Evolutionary conservation across 2,329 filamentous ascomycete genomes (phyloP).

Genomic region (Alternaria novae-zelandiae): DNA sequence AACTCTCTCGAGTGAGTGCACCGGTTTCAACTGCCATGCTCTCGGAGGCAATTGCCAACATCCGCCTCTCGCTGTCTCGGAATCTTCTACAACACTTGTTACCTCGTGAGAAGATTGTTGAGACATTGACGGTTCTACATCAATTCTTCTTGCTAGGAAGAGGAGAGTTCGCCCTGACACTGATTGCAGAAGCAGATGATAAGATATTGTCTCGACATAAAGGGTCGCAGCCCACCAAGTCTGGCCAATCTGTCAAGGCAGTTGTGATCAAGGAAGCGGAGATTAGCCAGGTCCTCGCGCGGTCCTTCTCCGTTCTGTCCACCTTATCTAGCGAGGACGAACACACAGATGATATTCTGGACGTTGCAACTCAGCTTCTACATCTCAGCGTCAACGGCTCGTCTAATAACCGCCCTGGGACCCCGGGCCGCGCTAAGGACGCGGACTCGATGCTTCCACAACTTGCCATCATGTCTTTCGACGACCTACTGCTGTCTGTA

Average conservation of each 20-base stretch:
- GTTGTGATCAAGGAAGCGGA: constrained; percentile 86
- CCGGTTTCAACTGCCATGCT: constrained; percentile 77
- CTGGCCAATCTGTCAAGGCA: constrained; percentile 62
- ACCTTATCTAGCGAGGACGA: constrained; percentile 81
- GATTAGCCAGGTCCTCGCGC: constrained; percentile 74
- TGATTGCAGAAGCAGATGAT: constrained; percentile 85
- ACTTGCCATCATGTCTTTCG: constrained; percentile 65
- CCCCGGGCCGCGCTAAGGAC: constrained; percentile 48
- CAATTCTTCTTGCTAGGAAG: constrained; percentile 87
- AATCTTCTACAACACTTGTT: constrained; percentile 83
- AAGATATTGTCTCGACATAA: constrained; percentile 76
- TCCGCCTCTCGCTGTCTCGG: constrained; percentile 81
- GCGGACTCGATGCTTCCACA: constrained; percentile 41
- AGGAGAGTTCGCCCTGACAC: constrained; percentile 87
- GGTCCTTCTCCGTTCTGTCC: constrained; percentile 81
- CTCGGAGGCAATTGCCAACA: constrained; percentile 73
- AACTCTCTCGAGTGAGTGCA: constrained; percentile 71
- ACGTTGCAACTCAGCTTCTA: constrained; percentile 79
- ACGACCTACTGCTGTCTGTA: constrained; percentile 80
- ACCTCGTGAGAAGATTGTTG: constrained; percentile 76
- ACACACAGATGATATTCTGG: constrained; percentile 73
- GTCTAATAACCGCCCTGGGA: constrained; percentile 44
- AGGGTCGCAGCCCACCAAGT: constrained; percentile 45
- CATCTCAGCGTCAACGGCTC: constrained; percentile 67
- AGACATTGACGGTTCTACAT: constrained; percentile 77